Evolutionary conservation across 139 green algal species (phyloP).

Genomic region (Chlamydomonas eustigma): DNA sequence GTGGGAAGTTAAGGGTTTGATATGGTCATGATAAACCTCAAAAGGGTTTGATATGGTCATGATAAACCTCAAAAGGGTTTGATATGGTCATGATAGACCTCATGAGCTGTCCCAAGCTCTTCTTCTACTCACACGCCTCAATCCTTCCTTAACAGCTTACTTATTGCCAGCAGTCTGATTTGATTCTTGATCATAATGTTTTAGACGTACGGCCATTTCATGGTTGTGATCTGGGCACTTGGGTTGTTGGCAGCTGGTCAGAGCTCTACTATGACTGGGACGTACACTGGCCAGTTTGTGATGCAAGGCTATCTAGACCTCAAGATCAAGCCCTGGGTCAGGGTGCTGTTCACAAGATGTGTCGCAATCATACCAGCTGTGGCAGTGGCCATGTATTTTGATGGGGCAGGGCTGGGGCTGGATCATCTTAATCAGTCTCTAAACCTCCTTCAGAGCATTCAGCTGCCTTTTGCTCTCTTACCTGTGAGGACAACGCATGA

Average conservation of each 20-base stretch:
- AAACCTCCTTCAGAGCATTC: slow-evolving; percentile 53
- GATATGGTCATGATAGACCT: no score
- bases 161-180: no score
- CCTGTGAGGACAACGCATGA: no score
- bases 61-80: no score
- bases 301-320: slow-evolving; percentile 42
- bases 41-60: no score
- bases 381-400: slow-evolving; percentile 33
- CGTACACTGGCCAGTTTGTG: slow-evolving; percentile 76
- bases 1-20: no score
- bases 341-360: slow-evolving; percentile 45
- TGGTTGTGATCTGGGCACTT: slow-evolving; percentile 35
- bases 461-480: slow-evolving; percentile 64
- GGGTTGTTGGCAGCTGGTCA: slow-evolving; percentile 55
- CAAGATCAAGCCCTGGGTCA: slow-evolving; percentile 32
- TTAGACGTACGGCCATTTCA: slow-evolving; percentile 38
- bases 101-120: no score
- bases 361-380: slow-evolving; percentile 60
- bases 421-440: slow-evolving; percentile 52
- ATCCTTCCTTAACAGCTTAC: no score
- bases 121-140: no score
- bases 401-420: slow-evolving; percentile 18
- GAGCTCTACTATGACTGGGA: slow-evolving; percentile 73
- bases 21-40: no score
- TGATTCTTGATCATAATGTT: slow-evolving; percentile 37